Evolutionary conservation across 2,329 filamentous ascomycete species (phyloP), one percentile per base, ranked within the genome.

Genomic region (Pseudogymnoascus pannorum): DNA sequence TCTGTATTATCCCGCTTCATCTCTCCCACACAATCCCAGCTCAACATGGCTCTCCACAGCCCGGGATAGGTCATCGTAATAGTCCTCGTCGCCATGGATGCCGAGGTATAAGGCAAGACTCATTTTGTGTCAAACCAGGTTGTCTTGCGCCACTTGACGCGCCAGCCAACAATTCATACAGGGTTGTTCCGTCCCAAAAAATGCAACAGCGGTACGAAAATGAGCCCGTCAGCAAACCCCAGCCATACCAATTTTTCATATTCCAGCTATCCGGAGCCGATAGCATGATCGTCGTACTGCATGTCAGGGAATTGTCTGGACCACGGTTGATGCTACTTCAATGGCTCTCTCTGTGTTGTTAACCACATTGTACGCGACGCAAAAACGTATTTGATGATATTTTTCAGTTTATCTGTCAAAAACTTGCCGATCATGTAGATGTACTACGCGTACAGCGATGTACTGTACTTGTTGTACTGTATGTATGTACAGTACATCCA

Each of bases 221-320:
- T 18, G 26, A 54, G 26, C 48, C 48, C 26, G 16, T 31, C 26
- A 31, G 9, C 48, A 54, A 18, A n/a, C 48, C 44, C 26, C 26
- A n/a, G 44, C 26, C 48, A 31, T 18, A 29, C 48, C 48, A 31
- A 5, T 4, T 54, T 54, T 31, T 31, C n/a, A 54, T 54, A 54
- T 54, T 54, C 48, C 48, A 54, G 48, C 48, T 18, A 54, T 31
- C n/a, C 48, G 48, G 48, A 54, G 26, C 48, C 48, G 48, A 54
- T 54, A 18, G 8, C 26, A 54, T 31, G 48, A 54, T 54, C 48
- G 48, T 54, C 48, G 48, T 54, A 54, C 48, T 54, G 48, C 48
- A 54, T 54, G 48, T 12, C 48, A 54, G 26, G 48, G 24, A 54
- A 18, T n/a, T n/a, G 26, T 26, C 18, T 31, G 48, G 24, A 20